Conservation (phyloP, 2,329 filamentous ascomycete species). For the Thelonectria blattea region DNA sequence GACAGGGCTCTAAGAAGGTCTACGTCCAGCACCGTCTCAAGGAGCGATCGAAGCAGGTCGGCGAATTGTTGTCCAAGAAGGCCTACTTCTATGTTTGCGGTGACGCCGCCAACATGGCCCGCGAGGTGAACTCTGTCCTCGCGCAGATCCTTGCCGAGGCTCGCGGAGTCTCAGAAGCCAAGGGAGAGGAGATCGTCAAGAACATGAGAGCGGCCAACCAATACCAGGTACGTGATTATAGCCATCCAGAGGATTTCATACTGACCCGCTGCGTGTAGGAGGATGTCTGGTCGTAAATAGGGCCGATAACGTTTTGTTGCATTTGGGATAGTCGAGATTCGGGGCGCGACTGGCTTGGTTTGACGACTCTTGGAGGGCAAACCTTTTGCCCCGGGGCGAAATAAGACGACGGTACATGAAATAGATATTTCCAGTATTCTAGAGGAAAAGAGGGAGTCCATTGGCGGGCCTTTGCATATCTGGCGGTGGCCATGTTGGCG, state of each 20-base stretch:
- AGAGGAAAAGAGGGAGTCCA: slow-evolving; percentile 27
- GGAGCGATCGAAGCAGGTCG: slow-evolving; percentile 82
- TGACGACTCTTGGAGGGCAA: slow-evolving; percentile 24
- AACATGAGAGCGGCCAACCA: slow-evolving; percentile 93
- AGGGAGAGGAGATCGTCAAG: slow-evolving; percentile 97
- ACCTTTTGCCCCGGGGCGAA: slow-evolving; percentile 32
- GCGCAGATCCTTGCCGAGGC: slow-evolving; percentile 86
- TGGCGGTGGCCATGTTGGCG: slow-evolving; percentile 22
- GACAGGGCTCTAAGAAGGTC: slow-evolving; percentile 84
- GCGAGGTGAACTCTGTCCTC: slow-evolving; percentile 88
- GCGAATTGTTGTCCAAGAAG: slow-evolving; percentile 82
- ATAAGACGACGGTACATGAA: slow-evolving; percentile 34
- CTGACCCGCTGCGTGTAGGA: slow-evolving; percentile 54
- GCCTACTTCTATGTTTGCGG: slow-evolving; percentile 98
- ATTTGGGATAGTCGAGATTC: slow-evolving; percentile 31
- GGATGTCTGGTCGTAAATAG: slow-evolving; percentile 71
- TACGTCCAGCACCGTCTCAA: slow-evolving; percentile 95
- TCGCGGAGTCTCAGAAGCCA: slow-evolving; percentile 79
- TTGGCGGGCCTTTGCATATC: slow-evolving; percentile 23
- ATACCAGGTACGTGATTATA: slow-evolving; percentile 75
- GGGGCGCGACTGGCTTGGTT: slow-evolving; percentile 30
- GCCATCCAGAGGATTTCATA: slow-evolving; percentile 3
- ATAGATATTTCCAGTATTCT: slow-evolving; percentile 32
- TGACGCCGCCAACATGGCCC: slow-evolving; percentile 96
- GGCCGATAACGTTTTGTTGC: slow-evolving; percentile 14